Evolutionary conservation across 192 early-diverging fungal genomes (phyloP), one percentile per base, ranked within the genome.

Genomic region (Jimgerdemannia flammicorona): DNA sequence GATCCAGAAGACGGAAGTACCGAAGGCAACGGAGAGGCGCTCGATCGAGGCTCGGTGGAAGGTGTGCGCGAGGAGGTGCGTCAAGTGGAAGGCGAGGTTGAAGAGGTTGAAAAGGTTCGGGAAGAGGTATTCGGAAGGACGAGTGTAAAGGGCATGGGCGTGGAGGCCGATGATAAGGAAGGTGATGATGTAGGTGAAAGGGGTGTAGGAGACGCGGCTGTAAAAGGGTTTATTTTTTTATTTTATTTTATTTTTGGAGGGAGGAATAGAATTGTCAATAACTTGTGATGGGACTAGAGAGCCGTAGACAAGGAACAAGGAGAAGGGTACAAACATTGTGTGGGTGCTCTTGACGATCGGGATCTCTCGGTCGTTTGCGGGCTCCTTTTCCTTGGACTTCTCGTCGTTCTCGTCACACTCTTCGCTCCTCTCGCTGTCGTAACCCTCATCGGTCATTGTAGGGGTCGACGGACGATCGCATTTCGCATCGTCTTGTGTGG

Each of bases 1-100:
- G 29, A 84, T 82, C 80, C 86, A 89, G 29, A 87, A 82, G 3
- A 87, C 77, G 86, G 86, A 89, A 0, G 87, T 87, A 4, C 87
- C 87, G 71, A 87, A 89, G n/a, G 87, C 80, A 3, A 89, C 86
- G 40, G 80, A 83, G 20, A 79, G 81, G 29, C 84, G 81, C 64
- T 89, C 87, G 1, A 89, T 42, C 11, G 74, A 74, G 10, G 79
- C 75, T 20, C 77, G 82, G 0, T 83, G 79, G 10, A 87, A 75
- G 18, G 79, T 67, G 73, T 85, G 86, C 64, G 81, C 82, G 3
- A 81, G 70, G 11, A 89, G 64, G 39, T 82, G 84, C 1, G 84
- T 77, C 43, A 80, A 64, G 44, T 89, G 87, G 72, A 89, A 89
- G 41, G 43, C 17, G 40, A 82, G 39, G 64, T 75, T 71, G 74